Evolutionary conservation across 139 green algal species (phyloP).

Genomic region (Choricystis sp.): DNA sequence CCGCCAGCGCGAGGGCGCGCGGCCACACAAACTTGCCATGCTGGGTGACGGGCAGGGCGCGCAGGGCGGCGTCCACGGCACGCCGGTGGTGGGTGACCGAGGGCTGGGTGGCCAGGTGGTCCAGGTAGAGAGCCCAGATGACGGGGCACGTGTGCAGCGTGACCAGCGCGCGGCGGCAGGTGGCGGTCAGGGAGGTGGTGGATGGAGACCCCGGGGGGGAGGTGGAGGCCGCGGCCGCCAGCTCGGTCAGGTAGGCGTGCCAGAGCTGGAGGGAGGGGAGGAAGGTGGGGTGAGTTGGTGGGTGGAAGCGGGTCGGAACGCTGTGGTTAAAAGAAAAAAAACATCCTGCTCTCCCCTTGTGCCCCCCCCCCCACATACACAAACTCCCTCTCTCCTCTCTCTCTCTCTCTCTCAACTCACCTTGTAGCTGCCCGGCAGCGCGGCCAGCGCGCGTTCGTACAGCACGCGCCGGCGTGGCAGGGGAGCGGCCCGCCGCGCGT

Average conservation of each 20-base stretch:
- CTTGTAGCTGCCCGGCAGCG: conserved; percentile 88
- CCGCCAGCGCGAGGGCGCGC: conserved; percentile 61
- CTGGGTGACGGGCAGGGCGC: conserved; percentile 89
- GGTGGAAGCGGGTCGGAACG: not conserved
- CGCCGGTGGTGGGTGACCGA: conserved; percentile 58
- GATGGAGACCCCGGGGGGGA: conserved; percentile 16
- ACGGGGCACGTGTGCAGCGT: conserved; percentile 96
- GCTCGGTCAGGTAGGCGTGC: conserved; percentile 74
- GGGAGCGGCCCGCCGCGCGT: conserved; percentile 25
- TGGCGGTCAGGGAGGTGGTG: conserved; percentile 57
- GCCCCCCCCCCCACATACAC: not conserved
- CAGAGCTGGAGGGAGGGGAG: conserved; percentile 49
- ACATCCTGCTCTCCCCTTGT: not conserved
- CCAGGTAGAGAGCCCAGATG: conserved; percentile 85
- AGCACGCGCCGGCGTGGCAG: conserved; percentile 52
- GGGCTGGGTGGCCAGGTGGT: conserved; percentile 54
- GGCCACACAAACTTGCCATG: conserved; percentile 83
- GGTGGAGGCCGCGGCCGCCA: conserved; percentile 25
- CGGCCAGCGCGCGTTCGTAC: conserved; percentile 76
- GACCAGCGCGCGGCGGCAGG: conserved; percentile 85
- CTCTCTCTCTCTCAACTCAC: conserved; percentile 16
- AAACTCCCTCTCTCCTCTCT: not conserved
- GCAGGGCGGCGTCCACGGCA: conserved; percentile 79
- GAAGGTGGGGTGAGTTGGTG: not conserved
- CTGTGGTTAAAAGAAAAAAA: not conserved